These are phyloP conservation scores for Blastocystis hominis DNA, from an alignment of 352 stramenopile species.

Conservation along the genomic window DNA sequence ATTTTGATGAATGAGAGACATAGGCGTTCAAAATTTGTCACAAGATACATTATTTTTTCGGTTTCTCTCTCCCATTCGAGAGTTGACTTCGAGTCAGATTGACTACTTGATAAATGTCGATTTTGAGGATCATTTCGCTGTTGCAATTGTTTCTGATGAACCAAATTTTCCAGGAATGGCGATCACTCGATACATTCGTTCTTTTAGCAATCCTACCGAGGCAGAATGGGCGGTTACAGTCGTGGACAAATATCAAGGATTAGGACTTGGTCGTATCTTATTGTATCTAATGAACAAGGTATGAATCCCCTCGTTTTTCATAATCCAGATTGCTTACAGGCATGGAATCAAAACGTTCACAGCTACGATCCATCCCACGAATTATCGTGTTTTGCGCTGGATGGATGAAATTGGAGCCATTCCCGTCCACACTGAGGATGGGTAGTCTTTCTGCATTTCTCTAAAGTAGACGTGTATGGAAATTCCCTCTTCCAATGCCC, in stretches of 20 bases:
- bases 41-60: constrained; percentile 46
- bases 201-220: constrained; percentile 11
- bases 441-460: neutral
- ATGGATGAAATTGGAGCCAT: constrained; percentile 15
- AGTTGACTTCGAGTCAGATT: constrained; percentile 19
- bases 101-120: constrained; percentile 54
- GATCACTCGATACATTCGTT: constrained; percentile 49
- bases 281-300: constrained; percentile 42
- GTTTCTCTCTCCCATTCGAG: constrained; percentile 30
- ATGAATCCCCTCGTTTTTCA: neutral
- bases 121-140: constrained; percentile 47
- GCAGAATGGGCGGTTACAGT: constrained; percentile 54
- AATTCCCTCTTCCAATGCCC: constrained; percentile 32
- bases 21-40: constrained; percentile 10
- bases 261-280: constrained; percentile 29
- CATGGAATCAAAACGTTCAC: constrained; percentile 12
- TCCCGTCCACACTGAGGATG: constrained; percentile 8
- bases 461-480: constrained; percentile 23
- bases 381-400: constrained; percentile 35
- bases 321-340: constrained; percentile 14
- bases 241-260: constrained; percentile 42
- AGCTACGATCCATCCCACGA: constrained; percentile 38
- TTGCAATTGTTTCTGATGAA: neutral
- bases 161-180: constrained; percentile 44
- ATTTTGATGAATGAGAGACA: neutral